Conservation (phyloP, 75 land plant genomes). For the Larix kaempferi region DNA sequence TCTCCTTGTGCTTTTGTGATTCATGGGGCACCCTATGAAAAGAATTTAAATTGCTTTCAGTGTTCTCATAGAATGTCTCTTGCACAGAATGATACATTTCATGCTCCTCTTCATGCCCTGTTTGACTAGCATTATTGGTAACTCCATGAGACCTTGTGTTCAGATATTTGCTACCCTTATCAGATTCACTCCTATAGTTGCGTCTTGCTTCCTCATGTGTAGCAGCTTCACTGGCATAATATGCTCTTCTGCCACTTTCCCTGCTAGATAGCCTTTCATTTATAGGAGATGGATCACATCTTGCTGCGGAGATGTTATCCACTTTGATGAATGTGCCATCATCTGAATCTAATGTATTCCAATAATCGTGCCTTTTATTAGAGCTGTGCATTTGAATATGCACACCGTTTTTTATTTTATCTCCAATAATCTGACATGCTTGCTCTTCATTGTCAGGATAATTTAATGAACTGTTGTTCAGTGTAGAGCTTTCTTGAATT, state of each 20-base stretch:
- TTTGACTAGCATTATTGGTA: not conserved
- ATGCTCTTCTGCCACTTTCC: not conserved
- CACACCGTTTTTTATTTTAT: not conserved
- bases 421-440: not conserved
- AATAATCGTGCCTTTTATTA: not conserved
- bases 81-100: not conserved
- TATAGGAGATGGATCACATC: not conserved
- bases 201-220: not conserved
- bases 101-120: not conserved
- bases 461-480: not conserved
- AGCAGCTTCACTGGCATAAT: not conserved
- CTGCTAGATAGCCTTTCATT: constrained; percentile 1
- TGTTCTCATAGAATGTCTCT: not conserved
- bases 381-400: not conserved
- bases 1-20: not conserved
- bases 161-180: not conserved
- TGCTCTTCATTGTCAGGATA: not conserved
- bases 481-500: not conserved
- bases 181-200: not conserved
- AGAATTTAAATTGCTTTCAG: constrained; percentile 3
- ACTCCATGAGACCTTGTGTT: not conserved
- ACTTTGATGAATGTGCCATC: not conserved
- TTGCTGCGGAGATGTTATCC: not conserved
- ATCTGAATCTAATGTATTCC: not conserved
- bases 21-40: not conserved